phyloP scores from a whole-genome alignment of 768 basidiomycete species.

The Coprinopsis strossmayeri region DNA sequence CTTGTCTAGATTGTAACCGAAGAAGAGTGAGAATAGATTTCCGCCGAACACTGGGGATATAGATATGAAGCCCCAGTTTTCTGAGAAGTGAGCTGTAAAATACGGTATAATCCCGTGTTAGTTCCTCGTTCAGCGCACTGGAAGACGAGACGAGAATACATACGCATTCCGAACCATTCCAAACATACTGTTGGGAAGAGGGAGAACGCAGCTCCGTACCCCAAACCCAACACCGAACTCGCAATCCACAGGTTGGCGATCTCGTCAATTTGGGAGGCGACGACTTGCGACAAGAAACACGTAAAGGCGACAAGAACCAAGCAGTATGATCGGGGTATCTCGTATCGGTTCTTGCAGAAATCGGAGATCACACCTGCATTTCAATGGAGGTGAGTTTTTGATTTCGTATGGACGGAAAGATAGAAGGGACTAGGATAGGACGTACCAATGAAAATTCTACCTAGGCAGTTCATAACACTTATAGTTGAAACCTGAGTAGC shows the following conservation, averaged over 20 bases:
- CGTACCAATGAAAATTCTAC: slow-evolving; percentile 71
- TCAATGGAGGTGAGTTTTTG: not conserved
- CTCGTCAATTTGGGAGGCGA: slow-evolving; percentile 46
- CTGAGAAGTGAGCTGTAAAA: slow-evolving; percentile 45
- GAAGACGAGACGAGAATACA: slow-evolving; percentile 22
- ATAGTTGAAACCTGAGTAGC: slow-evolving; percentile 79
- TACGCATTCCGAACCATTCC: slow-evolving; percentile 87
- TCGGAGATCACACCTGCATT: slow-evolving; percentile 65
- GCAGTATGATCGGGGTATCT: slow-evolving; percentile 61
- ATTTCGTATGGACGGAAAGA: not conserved
- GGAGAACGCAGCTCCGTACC: slow-evolving; percentile 70
- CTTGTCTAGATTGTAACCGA: slow-evolving; percentile 75
- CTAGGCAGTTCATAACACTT: slow-evolving; percentile 75
- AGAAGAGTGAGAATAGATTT: slow-evolving; percentile 79
- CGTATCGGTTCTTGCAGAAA: slow-evolving; percentile 46
- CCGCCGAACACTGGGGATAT: slow-evolving; percentile 72
- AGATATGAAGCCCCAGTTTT: slow-evolving; percentile 82
- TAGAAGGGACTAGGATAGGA: not conserved
- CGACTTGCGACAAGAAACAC: slow-evolving; percentile 69
- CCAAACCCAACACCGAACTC: slow-evolving; percentile 49
- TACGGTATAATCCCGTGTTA: not conserved
- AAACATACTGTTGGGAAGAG: slow-evolving; percentile 69
- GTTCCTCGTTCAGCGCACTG: not conserved
- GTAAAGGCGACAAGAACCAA: slow-evolving; percentile 58
- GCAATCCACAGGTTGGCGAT: slow-evolving; percentile 62